Evolutionary conservation across 495 filamentous ascomycete species (phyloP).

Genomic region (Podospora comata): DNA sequence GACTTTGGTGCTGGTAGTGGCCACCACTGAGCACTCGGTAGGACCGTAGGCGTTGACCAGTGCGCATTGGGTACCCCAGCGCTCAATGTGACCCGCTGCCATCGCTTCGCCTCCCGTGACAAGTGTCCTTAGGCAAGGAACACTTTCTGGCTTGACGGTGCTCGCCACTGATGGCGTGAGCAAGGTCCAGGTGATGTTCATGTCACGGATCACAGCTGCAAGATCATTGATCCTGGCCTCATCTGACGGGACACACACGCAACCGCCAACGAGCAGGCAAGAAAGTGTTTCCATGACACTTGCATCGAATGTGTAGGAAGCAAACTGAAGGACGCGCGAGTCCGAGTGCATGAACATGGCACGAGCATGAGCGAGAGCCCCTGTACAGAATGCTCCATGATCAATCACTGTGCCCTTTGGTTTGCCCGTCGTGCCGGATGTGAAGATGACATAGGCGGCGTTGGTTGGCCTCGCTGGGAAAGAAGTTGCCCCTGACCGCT

Average conservation of each 20-base stretch:
- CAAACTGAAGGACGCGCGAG: constrained; percentile 56
- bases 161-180: constrained; percentile 52
- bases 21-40: constrained; percentile 47
- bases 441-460: constrained; percentile 55
- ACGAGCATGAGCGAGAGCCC: constrained; percentile 39
- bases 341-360: constrained; percentile 39
- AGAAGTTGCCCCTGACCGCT: neutral
- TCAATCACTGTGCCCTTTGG: constrained; percentile 47
- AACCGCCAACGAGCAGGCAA: constrained; percentile 50
- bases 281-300: constrained; percentile 56
- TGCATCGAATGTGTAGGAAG: constrained; percentile 61
- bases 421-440: constrained; percentile 47
- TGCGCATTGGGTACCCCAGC: constrained; percentile 32
- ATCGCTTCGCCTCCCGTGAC: constrained; percentile 30
- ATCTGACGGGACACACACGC: constrained; percentile 42
- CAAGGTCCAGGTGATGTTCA: constrained; percentile 30
- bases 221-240: constrained; percentile 30
- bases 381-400: constrained; percentile 39
- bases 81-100: constrained; percentile 21
- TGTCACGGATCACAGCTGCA: constrained; percentile 26
- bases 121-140: constrained; percentile 23
- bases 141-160: constrained; percentile 23
- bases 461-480: constrained; percentile 30
- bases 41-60: constrained; percentile 42
- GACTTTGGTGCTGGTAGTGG: constrained; percentile 30